Percentiles rank a stretch among this genome's conserved stretches.
Conservation (phyloP, 1,284 basidiomycete species). For the Ganoderma sp. region DNA sequence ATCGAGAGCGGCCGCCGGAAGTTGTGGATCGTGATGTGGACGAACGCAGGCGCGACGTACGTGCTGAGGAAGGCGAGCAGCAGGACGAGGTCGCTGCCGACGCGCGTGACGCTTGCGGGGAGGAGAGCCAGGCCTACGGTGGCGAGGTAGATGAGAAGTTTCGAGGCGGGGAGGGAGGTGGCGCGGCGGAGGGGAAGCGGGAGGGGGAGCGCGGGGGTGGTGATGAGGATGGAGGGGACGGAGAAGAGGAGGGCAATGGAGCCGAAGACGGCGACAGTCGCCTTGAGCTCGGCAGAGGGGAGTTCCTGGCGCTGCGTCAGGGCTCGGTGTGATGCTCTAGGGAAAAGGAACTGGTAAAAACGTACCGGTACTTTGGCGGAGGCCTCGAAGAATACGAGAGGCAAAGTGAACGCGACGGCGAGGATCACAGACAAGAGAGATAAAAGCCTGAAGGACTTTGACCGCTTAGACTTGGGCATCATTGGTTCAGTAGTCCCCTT, state of each 20-base stretch:
- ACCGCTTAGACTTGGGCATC: constrained; percentile 52
- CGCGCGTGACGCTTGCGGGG: constrained; percentile 42
- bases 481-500: constrained; percentile 48
- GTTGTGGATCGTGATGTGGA: constrained; percentile 71
- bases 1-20: constrained; percentile 74
- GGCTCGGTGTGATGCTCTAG: not conserved
- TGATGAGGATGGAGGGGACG: constrained; percentile 65
- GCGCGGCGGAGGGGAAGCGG: constrained; percentile 50
- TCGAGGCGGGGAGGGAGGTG: constrained; percentile 55
- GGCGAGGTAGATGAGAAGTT: constrained; percentile 46
- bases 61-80: constrained; percentile 56
- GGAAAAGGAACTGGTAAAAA: constrained; percentile 16
- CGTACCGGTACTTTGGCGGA: constrained; percentile 50
- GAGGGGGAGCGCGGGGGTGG: constrained; percentile 55
- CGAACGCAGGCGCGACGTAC: constrained; percentile 65
- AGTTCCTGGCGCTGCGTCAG: constrained; percentile 34
- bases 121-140: constrained; percentile 52
- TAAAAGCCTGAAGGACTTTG: constrained; percentile 63
- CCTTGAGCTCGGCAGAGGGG: constrained; percentile 36
- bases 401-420: constrained; percentile 58
- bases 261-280: constrained; percentile 51
- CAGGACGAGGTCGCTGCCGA: constrained; percentile 56
- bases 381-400: constrained; percentile 60
- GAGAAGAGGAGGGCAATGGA: constrained; percentile 61
- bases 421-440: constrained; percentile 56